Conservation (phyloP, 176 grass and related monocot species). For the Rhynchospora pubera region DNA sequence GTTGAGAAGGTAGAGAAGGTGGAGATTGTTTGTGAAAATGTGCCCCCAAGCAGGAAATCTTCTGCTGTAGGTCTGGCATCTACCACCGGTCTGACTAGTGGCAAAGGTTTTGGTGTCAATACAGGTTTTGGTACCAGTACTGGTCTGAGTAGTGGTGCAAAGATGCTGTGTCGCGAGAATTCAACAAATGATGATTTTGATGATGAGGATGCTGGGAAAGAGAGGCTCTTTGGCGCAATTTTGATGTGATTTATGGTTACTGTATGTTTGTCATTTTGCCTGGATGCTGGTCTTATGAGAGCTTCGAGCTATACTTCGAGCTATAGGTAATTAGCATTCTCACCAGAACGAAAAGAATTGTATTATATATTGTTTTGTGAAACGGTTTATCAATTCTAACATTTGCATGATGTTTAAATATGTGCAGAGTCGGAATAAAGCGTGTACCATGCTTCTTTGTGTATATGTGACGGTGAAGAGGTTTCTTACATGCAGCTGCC, state of each 20-base stretch:
- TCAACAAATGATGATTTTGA: constrained; percentile 47
- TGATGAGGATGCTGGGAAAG: constrained; percentile 36
- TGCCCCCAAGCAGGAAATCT: background rate
- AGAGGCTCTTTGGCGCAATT: constrained; percentile 33
- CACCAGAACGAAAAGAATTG: background rate
- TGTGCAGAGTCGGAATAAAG: constrained; percentile 4
- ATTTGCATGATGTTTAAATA: background rate
- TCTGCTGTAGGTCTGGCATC: background rate
- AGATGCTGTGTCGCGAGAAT: constrained; percentile 40
- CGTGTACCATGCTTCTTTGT: background rate
- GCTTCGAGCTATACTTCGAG: constrained; percentile 16
- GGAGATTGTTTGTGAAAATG: constrained; percentile 8
- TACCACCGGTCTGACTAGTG: background rate
- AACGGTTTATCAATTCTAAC: background rate
- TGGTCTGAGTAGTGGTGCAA: background rate
- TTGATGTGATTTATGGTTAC: constrained; percentile 39
- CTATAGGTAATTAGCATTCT: constrained; percentile 6
- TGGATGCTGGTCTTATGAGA: constrained; percentile 11
- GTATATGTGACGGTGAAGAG: constrained; percentile 4
- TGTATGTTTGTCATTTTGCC: constrained; percentile 13
- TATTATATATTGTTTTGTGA: background rate
- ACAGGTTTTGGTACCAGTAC: constrained; percentile 12
- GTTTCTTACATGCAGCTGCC: background rate
- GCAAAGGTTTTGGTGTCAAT: constrained; percentile 8
- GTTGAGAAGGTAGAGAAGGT: constrained; percentile 1